A percentile compares a stretch with the other conserved stretches of the same genome.
Evolutionary conservation across 345 rosid genomes (phyloP).

Genomic region (Cardiospermum halicacabum): DNA sequence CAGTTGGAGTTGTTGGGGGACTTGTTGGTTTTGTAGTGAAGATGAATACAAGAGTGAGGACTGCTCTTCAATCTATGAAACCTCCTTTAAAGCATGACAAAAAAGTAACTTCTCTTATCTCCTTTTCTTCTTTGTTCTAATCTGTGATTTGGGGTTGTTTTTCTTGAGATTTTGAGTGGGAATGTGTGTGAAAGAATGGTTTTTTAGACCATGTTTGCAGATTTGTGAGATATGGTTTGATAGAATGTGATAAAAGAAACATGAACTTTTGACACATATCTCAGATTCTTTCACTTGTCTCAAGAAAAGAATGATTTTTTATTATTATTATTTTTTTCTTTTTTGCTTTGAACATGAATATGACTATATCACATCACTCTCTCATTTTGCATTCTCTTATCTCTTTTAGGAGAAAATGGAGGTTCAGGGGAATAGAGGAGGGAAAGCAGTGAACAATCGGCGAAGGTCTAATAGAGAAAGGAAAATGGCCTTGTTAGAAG

Average conservation of each 20-base stretch:
- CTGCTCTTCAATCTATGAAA: conserved; percentile 61
- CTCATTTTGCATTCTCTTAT: conserved; percentile 19
- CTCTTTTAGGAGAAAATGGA: conserved; percentile 50
- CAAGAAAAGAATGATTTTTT: conserved; percentile 53
- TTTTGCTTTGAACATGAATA: neutral
- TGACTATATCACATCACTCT: neutral
- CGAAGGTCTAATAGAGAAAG: conserved; percentile 69
- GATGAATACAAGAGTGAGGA: conserved; percentile 73
- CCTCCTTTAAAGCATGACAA: conserved; percentile 49
- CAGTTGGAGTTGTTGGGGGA: neutral
- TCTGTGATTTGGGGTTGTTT: neutral
- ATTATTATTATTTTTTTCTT: conserved; percentile 11
- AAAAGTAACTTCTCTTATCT: conserved; percentile 40
- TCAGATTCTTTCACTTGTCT: conserved; percentile 47
- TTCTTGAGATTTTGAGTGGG: conserved; percentile 13
- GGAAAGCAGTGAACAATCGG: conserved; percentile 42
- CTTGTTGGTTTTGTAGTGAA: conserved; percentile 20
- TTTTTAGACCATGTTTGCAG: conserved; percentile 4
- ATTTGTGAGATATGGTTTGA: conserved; percentile 23
- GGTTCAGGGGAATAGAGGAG: conserved; percentile 32
- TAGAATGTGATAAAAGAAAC: conserved; percentile 16
- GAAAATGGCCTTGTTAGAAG: conserved; percentile 75
- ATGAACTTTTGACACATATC: conserved; percentile 48
- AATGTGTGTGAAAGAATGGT: neutral
- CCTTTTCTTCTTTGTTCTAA: neutral